phyloP scores from a whole-genome alignment of 2,329 filamentous ascomycete genomes.

The Fusarium citri region DNA sequence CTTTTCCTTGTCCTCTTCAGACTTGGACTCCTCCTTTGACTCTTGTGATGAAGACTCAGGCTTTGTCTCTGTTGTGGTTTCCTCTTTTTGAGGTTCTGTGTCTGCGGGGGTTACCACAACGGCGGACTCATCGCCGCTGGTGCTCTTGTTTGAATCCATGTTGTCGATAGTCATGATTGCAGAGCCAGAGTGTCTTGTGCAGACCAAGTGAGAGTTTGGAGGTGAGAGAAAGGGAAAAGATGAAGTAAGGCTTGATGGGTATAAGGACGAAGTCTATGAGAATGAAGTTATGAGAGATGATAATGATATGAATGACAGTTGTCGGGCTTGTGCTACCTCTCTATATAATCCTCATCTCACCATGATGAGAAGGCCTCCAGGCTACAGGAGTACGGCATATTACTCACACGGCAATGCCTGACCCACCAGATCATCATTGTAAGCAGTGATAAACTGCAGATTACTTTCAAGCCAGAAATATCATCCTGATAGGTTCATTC shows the following conservation, averaged over 20 bases:
- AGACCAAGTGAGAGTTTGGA: background rate
- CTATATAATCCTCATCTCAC: constrained; percentile 20
- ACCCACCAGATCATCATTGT: background rate
- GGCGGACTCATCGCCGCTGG: constrained; percentile 37
- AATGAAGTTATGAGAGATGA: background rate
- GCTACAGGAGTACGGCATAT: constrained; percentile 11
- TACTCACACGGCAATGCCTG: constrained; percentile 31
- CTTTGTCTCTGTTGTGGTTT: constrained; percentile 27
- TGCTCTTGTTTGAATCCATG: constrained; percentile 39
- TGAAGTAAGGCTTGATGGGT: background rate
- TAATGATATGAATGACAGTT: background rate
- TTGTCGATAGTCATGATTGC: constrained; percentile 28
- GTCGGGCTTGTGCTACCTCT: background rate
- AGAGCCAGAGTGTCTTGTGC: background rate
- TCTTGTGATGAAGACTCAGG: background rate
- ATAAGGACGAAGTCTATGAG: no score
- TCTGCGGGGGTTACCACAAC: constrained; percentile 41
- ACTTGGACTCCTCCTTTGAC: background rate
- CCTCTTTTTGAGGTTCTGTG: constrained; percentile 30
- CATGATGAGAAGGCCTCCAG: background rate
- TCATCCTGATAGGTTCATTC: background rate
- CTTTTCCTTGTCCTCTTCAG: constrained; percentile 14
- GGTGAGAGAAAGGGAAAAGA: background rate
- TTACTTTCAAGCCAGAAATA: no score
- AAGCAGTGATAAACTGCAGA: background rate